Base-by-base conservation (phyloP, 176 grass and related monocot genomes). In the Hsuehochloa calcarea region DNA sequence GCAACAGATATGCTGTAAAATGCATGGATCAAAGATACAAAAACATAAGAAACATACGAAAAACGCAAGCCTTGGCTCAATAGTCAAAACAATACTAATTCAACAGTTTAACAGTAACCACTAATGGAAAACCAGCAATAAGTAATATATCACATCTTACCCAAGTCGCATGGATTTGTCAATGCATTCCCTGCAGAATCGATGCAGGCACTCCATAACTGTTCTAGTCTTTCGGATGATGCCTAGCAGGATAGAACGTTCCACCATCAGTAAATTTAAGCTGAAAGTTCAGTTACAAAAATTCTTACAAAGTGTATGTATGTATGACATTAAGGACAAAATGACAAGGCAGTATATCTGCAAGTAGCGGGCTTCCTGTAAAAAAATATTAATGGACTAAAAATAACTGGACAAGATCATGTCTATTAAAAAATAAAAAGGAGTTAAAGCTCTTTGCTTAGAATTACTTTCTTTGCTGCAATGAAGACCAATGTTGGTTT, bases 131-230 rank as follows among this genome's bases (percentile, higher is more conserved):
- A 60, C 12, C 54, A 15, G 12, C 19, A 35, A 27, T 56, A 50
- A 45, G 40, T 23, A 71, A 40, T 82, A 29, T 64, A 27, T 46
- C 11, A 43, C 14, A 68, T 47, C 83, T 70, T 86, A 94, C 92
- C 92, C 90, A 82, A 94, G 93, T 59, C 93, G 86, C 93, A 96
- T 93, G 70, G 93, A 96, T 91, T 96, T 96, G 63, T 96, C 93
- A 60, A 96, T 96, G 55, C 93, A 96, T 77, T 96, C 93, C 70
- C 91, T 93, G 49, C 93, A 96, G 72, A 96, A 96, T 16, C 93
- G 84, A 83, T 96, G 93, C 26, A 96, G 61, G 73, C 93, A 96
- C 68, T 96, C 93, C 93, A 96, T 96, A 37, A 96, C 94, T 34
- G 91, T 96, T 86, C 91, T 91, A 77, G 94, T 93, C 72, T 96